These are phyloP conservation scores for Pontederia paniculata DNA, from an alignment of 176 grass and related monocot genomes.

Conservation along the genomic window DNA sequence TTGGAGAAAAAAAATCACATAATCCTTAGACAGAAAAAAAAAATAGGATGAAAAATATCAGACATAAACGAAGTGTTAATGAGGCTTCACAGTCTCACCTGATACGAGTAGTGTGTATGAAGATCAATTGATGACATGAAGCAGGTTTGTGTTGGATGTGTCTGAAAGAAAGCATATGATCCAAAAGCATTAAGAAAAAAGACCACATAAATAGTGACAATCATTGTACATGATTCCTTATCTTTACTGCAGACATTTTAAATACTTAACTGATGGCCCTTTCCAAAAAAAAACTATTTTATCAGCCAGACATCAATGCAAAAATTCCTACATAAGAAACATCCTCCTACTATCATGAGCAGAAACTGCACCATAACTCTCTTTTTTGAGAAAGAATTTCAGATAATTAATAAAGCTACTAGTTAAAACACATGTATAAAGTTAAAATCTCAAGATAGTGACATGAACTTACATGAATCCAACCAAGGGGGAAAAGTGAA, in stretches of 20 bases:
- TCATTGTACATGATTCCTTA: constrained; percentile 3
- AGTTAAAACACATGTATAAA: too few relatives aligned
- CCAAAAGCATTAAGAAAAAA: constrained; percentile 20
- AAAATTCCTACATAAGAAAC: too few relatives aligned
- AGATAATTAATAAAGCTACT: too few relatives aligned
- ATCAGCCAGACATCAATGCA: background rate
- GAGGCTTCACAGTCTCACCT: constrained; percentile 42
- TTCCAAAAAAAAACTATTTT: too few relatives aligned
- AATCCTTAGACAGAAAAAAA: constrained; percentile 4
- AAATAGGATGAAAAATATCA: too few relatives aligned
- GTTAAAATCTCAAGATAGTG: background rate
- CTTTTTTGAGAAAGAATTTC: background rate
- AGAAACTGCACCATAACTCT: background rate
- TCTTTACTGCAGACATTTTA: background rate
- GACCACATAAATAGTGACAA: background rate
- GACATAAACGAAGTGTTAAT: constrained; percentile 8
- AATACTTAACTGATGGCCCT: background rate
- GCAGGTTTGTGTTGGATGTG: constrained; percentile 95
- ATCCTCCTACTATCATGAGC: background rate
- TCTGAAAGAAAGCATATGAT: constrained; percentile 32
- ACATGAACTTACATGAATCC: constrained; percentile 95
- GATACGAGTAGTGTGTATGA: constrained; percentile 98
- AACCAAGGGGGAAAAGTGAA: constrained; percentile 96
- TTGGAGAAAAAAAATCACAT: constrained; percentile 13
- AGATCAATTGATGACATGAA: constrained; percentile 99